Conservation (phyloP, 495 filamentous ascomycete species). For the Penicillium samsonianum region DNA sequence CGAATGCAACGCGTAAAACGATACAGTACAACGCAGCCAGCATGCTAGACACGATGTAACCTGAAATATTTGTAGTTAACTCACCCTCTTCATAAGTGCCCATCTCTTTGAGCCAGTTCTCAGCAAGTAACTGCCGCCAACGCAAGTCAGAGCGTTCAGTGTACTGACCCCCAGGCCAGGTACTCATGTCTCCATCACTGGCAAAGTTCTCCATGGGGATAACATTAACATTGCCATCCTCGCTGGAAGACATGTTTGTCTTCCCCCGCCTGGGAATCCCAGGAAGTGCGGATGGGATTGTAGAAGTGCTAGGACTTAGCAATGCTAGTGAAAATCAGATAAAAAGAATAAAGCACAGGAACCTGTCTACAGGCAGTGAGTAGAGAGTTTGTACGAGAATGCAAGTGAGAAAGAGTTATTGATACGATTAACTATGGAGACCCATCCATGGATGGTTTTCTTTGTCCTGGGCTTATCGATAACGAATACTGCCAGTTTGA, state of each 20-base stretch:
- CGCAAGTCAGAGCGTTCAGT: conserved; percentile 19
- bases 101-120: conserved; percentile 39
- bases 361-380: neutral
- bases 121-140: conserved; percentile 38
- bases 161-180: conserved; percentile 35
- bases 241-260: conserved; percentile 12
- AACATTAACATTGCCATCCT: conserved; percentile 29
- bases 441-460: conserved; percentile 2
- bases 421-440: conserved; percentile 12
- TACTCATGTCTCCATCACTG: conserved; percentile 36
- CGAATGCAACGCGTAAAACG: neutral
- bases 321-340: neutral
- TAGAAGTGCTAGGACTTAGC: neutral
- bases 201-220: conserved; percentile 33
- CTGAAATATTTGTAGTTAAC: conserved; percentile 13
- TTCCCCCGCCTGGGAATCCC: conserved; percentile 1
- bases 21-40: neutral
- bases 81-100: conserved; percentile 38
- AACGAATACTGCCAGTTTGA: neutral
- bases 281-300: neutral
- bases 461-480: conserved; percentile 14
- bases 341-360: neutral
- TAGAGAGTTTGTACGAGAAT: neutral
- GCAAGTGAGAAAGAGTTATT: neutral
- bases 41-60: neutral